Evolutionary conservation across 768 basidiomycete species (phyloP), one percentile per base, ranked within the genome.

Genomic region (Strobilomyces echinocephalus): DNA sequence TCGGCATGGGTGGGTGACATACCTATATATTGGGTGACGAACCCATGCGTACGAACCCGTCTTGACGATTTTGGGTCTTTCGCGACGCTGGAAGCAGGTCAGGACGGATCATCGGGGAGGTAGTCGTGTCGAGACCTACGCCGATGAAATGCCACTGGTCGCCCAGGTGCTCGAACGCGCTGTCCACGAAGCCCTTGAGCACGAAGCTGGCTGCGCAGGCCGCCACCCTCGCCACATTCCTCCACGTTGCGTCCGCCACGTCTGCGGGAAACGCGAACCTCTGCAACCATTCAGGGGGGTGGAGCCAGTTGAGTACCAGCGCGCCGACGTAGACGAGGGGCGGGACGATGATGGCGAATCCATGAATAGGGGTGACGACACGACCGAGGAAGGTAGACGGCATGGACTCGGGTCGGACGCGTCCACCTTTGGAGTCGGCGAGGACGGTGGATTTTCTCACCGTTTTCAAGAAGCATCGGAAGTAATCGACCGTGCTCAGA

Each of bases 131-230:
- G n/a, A n/a, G n/a, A n/a, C n/a, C n/a, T n/a, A n/a, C n/a, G n/a
- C n/a, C n/a, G n/a, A n/a, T n/a, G n/a, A n/a, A n/a, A n/a, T 69
- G 64, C 54, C 62, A 68, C 24, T 67, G 69, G 18, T 62, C 57
- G 5, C 68, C 66, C n/a, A 72, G 50, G 42, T 58, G 52, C 2
- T 39, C 9, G 24, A 44, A 36, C 2, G 28, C 18, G 8, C 34
- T 21, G 4, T 39, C 45, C 5, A 41, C 46, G 14, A 66, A 4
- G 33, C 18, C 6, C 31, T 6, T 41, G 9, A 61, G 28, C 3
- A 48, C 52, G 21, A 63, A 28, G n/a, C 50, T 58, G 4, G 53
- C 56, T 8, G 64, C 26, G 40, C 66, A 69, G 5, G 63, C 69
- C 4, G 49, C 42, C 1, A 55, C 28, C 30, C 64, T 63, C 46